A percentile compares a stretch with the other conserved stretches of the same genome.
phyloP scores from a whole-genome alignment of 345 rosid species.

The Cardiospermum halicacabum region DNA sequence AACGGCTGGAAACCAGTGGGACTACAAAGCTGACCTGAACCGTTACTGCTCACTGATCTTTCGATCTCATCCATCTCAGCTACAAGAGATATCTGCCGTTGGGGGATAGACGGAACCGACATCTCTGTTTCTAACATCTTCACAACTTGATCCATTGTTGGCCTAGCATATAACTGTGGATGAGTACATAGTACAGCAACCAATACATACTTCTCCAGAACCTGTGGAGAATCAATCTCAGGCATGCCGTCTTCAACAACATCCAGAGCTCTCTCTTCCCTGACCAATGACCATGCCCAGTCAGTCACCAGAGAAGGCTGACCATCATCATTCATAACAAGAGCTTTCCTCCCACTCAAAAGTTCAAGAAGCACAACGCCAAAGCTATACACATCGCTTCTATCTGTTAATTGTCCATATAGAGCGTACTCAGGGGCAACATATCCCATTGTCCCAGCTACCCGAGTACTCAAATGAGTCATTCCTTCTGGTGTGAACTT shows the following conservation, averaged over 20 bases:
- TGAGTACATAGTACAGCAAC: constrained; percentile 85
- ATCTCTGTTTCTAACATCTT: constrained; percentile 83
- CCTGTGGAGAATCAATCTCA: constrained; percentile 49
- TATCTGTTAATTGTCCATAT: constrained; percentile 81
- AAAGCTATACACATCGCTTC: constrained; percentile 88
- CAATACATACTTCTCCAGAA: constrained; percentile 76
- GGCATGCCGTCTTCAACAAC: constrained; percentile 76
- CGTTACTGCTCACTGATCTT: constrained; percentile 56
- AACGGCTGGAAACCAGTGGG: constrained; percentile 55
- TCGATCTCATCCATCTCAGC: constrained; percentile 68
- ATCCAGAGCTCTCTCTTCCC: constrained; percentile 53
- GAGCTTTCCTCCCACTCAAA: constrained; percentile 77
- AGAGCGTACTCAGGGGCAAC: constrained; percentile 95
- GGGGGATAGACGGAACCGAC: constrained; percentile 67
- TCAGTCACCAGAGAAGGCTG: constrained; percentile 70
- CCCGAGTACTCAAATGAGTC: constrained; percentile 88
- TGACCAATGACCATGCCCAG: constrained; percentile 91
- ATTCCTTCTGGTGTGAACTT: constrained; percentile 76
- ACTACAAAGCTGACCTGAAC: constrained; percentile 64
- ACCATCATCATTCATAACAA: constrained; percentile 38
- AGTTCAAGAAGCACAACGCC: constrained; percentile 92
- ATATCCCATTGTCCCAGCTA: constrained; percentile 95
- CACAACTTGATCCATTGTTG: constrained; percentile 93
- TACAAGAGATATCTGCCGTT: constrained; percentile 70
- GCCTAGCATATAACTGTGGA: constrained; percentile 81